A percentile compares a stretch with the other conserved stretches of the same genome.
phyloP scores from a whole-genome alignment of 2,329 filamentous ascomycete species.

The Escovopsis weberi region DNA sequence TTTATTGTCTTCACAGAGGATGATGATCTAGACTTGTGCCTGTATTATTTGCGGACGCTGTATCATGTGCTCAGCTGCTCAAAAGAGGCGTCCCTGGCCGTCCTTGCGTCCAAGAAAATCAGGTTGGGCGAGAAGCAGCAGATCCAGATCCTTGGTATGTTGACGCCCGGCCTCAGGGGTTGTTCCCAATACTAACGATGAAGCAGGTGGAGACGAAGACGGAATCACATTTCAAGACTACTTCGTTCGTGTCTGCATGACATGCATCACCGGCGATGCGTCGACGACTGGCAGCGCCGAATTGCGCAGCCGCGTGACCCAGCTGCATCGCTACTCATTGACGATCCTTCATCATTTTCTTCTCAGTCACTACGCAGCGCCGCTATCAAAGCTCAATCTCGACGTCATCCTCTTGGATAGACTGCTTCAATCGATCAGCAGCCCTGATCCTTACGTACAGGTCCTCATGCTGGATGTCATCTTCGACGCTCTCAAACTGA shows the following conservation, averaged over 20 bases:
- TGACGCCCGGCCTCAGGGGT: not conserved
- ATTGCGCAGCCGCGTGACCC: slow-evolving; percentile 34
- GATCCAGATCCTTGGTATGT: slow-evolving; percentile 37
- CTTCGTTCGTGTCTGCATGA: slow-evolving; percentile 50
- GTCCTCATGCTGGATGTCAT: slow-evolving; percentile 67
- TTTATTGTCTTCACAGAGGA: slow-evolving; percentile 27
- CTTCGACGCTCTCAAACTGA: slow-evolving; percentile 56
- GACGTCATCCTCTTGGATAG: slow-evolving; percentile 57
- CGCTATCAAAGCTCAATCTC: slow-evolving; percentile 48
- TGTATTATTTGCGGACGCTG: slow-evolving; percentile 65
- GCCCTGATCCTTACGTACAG: slow-evolving; percentile 57
- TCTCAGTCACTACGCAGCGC: slow-evolving; percentile 43
- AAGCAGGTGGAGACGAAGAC: slow-evolving; percentile 36
- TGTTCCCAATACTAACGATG: slow-evolving; percentile 9
- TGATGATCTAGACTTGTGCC: slow-evolving; percentile 60
- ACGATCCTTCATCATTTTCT: slow-evolving; percentile 57
- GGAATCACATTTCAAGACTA: slow-evolving; percentile 52
- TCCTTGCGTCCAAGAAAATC: slow-evolving; percentile 46
- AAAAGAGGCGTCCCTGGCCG: slow-evolving; percentile 52
- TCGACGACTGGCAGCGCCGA: slow-evolving; percentile 10
- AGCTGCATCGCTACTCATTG: slow-evolving; percentile 57
- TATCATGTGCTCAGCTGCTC: slow-evolving; percentile 58
- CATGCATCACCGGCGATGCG: slow-evolving; percentile 33
- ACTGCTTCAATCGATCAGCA: slow-evolving; percentile 44
- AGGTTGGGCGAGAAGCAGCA: slow-evolving; percentile 11